Evolutionary conservation across 208 protist genomes (phyloP), one percentile per base, ranked within the genome.

Genomic region (Crithidia sp.): DNA sequence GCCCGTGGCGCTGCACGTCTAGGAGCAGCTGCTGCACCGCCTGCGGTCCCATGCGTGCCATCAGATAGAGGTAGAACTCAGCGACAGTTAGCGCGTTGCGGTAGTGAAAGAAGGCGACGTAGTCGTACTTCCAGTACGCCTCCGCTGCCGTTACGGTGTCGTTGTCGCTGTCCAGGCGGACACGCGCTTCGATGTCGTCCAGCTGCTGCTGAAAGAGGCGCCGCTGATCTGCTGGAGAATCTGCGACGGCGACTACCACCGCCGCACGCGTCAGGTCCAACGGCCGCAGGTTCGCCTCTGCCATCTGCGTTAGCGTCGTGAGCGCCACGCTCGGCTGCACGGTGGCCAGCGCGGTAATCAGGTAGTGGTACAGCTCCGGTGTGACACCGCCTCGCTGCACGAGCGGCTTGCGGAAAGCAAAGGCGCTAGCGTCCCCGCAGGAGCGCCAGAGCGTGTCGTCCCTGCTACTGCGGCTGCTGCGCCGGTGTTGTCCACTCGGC

Each of bases 361-460:
- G 65, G 76, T 97, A 97, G 74, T 97, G 92, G 66, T 97, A 97
- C 71, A 97, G 72, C 85, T 97, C 90, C 0, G 92, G 72, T 43
- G 92, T 91, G 4, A 94, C 72, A 7, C 89, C 88, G 17, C 55
- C 71, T 16, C 86, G 73, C 28, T 91, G 77, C 39, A 96, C 52
- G 16, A 69, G 37, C n/a, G 60, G 61, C 3, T 74, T 60, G 17
- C 92, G 84, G 83, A 90, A 95, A 9, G 75, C 78, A 36, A 67
- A 43, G 6, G 86, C 82, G 37, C 83, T 84, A 12, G 85, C 65
- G 67, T 96, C 90, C 3, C 70, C 44, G 59, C 69, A 84, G 71
- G 79, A 62, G 9, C 74, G 76, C 90, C 92, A 96, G 17, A 96
- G 63, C 53, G 91, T 82, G 19, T 40, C 61, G 17, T 87, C 83